Evolutionary conservation across 2,329 filamentous ascomycete species (phyloP).

Genomic region (Aspergillus sp.): DNA sequence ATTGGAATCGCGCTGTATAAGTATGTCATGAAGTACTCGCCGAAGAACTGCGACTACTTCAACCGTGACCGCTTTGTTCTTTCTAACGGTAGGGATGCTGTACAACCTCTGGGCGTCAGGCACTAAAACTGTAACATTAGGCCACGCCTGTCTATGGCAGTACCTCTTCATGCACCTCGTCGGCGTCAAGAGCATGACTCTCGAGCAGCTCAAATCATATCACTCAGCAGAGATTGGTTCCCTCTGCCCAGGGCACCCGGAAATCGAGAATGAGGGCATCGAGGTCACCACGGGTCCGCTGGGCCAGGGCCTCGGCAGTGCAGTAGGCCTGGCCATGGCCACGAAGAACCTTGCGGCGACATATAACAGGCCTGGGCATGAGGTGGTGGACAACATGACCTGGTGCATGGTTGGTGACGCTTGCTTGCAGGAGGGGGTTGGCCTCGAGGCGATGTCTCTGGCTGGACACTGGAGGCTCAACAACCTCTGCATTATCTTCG

Average conservation of each 20-base stretch:
- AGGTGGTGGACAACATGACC: slow-evolving; percentile 50
- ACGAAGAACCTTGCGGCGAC: slow-evolving; percentile 53
- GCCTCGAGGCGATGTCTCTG: slow-evolving; percentile 56
- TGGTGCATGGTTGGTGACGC: slow-evolving; percentile 62
- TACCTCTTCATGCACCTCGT: slow-evolving; percentile 55
- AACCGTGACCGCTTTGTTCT: slow-evolving; percentile 61
- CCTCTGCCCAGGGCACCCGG: slow-evolving; percentile 52
- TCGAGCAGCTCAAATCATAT: slow-evolving; percentile 59
- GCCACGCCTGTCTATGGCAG: slow-evolving; percentile 57
- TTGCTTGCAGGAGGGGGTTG: slow-evolving; percentile 59
- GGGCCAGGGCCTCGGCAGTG: slow-evolving; percentile 58
- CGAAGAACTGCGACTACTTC: slow-evolving; percentile 56
- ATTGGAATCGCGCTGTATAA: slow-evolving; percentile 64
- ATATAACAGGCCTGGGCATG: slow-evolving; percentile 48
- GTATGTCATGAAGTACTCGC: slow-evolving; percentile 62
- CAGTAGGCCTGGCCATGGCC: slow-evolving; percentile 57
- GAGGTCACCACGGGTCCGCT: slow-evolving; percentile 60
- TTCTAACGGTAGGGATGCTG: neutral
- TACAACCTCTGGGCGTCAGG: too few relatives aligned
- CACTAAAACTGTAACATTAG: slow-evolving; percentile 23
- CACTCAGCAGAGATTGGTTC: slow-evolving; percentile 50
- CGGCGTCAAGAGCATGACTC: slow-evolving; percentile 56
- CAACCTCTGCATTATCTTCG: slow-evolving; percentile 59
- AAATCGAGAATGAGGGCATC: slow-evolving; percentile 37
- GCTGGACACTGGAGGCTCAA: slow-evolving; percentile 43